Base-by-base conservation (phyloP, 2,329 filamentous ascomycete genomes). In the Colletotrichum salicis region DNA sequence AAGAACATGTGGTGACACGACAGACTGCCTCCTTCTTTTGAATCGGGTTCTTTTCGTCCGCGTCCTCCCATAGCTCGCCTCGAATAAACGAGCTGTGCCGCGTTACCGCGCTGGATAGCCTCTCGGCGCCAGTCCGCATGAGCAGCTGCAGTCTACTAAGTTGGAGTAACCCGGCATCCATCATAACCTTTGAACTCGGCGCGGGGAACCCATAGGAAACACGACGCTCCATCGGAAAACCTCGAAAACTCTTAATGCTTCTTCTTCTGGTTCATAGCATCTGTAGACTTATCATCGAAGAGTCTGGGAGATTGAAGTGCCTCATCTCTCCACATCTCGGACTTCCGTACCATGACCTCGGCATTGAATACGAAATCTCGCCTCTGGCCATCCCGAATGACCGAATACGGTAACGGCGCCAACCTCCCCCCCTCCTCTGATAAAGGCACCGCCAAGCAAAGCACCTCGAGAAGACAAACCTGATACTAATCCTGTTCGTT, bases 321-420 rank as follows among this genome's bases (percentile, higher is more conserved):
- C 22, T 35, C 8, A 3, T 10, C 8, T 48, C 19, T 48, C 41
- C 22, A 22, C 13, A 19, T 22, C 27, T 64, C 54, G 59, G 59
- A 69, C 33, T 55, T 64, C 58, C 54, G 55, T 48, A 35, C 22
- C 31, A 48, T 22, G 37, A 56, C 54, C 65, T 71, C 69, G 70
- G 65, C 62, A 45, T 8, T 31, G 37, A 31, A 57, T 55, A 59
- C 31, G 19, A 24, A 24, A 48, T 45, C 56, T 71, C 70, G 70
- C 65, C 52, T 13, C 7, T 59, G 65, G 65, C 29, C 24, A n/a
- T 56, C 70, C 65, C 70, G 59, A 70, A 69, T 51, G 22, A 45
- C 70, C 65, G 65, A 64, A 56, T 45, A 7, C 54, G 33, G 58
- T 24, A 41, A 59, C 12, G 31, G 5, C 29, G 2, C 33, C 45